Percentiles rank a stretch among this genome's conserved stretches.
These are phyloP conservation scores for Xylaria sp. DNA, from an alignment of 2,329 filamentous ascomycete species.

Conservation along the genomic window DNA sequence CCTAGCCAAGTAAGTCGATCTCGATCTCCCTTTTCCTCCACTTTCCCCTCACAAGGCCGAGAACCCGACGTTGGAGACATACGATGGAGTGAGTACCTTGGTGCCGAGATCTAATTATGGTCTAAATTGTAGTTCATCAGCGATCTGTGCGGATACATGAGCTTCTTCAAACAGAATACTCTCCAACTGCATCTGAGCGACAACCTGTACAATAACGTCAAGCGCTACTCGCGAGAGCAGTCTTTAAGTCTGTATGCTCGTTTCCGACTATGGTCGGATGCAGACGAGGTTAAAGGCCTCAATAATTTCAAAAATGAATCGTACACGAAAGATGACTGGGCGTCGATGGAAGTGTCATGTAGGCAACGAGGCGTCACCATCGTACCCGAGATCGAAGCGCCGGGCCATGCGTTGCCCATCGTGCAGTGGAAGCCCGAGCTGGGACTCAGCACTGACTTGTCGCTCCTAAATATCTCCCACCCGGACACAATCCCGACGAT, in stretches of 20 bases:
- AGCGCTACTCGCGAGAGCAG: conserved; percentile 59
- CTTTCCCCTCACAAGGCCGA: background rate
- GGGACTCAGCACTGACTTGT: conserved; percentile 58
- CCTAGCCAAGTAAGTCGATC: conserved; percentile 53
- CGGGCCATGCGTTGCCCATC: conserved; percentile 66
- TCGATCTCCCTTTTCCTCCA: background rate
- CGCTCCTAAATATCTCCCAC: conserved; percentile 65
- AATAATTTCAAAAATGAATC: conserved; percentile 65
- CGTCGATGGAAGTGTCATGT: conserved; percentile 63
- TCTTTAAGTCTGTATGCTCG: conserved; percentile 64
- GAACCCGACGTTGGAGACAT: background rate
- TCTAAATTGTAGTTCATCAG: conserved; percentile 57
- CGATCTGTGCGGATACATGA: conserved; percentile 69
- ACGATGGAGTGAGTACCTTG: background rate
- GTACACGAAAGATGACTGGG: conserved; percentile 62
- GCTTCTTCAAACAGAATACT: conserved; percentile 70
- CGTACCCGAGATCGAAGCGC: conserved; percentile 69
- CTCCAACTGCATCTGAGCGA: conserved; percentile 70
- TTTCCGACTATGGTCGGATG: conserved; percentile 65
- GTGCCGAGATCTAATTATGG: conserved; percentile 2
- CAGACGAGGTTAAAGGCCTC: conserved; percentile 59
- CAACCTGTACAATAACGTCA: conserved; percentile 63
- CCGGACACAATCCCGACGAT: conserved; percentile 65
- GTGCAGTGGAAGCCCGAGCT: conserved; percentile 70
- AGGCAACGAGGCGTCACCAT: conserved; percentile 66